A percentile compares a stretch with the other conserved stretches of the same genome.
phyloP scores from a whole-genome alignment of 1,284 basidiomycete genomes.

The Apiotrichum gracile region DNA sequence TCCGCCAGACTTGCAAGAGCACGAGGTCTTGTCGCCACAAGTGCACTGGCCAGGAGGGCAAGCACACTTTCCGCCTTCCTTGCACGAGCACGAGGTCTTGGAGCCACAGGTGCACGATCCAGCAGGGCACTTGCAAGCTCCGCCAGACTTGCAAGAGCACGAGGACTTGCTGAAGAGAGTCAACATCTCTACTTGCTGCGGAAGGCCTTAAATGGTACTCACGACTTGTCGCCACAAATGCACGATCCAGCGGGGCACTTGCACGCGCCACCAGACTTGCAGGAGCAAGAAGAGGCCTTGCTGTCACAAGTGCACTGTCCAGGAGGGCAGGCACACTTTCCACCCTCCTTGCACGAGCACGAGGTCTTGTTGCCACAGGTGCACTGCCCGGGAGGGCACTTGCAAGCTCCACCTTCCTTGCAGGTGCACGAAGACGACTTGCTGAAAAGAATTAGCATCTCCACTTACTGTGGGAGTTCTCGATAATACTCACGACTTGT shows the following conservation, averaged over 20 bases:
- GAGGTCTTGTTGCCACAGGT: neutral
- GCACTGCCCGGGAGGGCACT: neutral
- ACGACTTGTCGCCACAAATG: neutral
- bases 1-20: neutral
- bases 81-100: slow-evolving; percentile 1
- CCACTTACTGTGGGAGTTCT: too few species aligned
- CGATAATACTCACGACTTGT: too few species aligned
- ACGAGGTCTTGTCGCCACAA: neutral
- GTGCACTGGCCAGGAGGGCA: neutral
- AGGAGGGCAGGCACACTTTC: neutral
- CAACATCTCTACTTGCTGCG: too few species aligned
- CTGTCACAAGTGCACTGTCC: slow-evolving; percentile 2
- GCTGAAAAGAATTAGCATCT: too few species aligned
- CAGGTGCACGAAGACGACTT: too few species aligned
- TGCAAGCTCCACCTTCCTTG: neutral
- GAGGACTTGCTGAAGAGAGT: neutral
- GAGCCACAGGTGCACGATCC: neutral
- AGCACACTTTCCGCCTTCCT: neutral
- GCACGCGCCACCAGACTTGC: neutral
- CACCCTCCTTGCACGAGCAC: slow-evolving; percentile 1
- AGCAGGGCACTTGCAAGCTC: neutral
- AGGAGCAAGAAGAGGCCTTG: slow-evolving; percentile 7
- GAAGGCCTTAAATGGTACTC: too few species aligned
- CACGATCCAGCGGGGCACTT: slow-evolving; percentile 13
- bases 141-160: slow-evolving; percentile 2